Conservation (phyloP, 1,284 basidiomycete genomes). For the Marasmius oreades region DNA sequence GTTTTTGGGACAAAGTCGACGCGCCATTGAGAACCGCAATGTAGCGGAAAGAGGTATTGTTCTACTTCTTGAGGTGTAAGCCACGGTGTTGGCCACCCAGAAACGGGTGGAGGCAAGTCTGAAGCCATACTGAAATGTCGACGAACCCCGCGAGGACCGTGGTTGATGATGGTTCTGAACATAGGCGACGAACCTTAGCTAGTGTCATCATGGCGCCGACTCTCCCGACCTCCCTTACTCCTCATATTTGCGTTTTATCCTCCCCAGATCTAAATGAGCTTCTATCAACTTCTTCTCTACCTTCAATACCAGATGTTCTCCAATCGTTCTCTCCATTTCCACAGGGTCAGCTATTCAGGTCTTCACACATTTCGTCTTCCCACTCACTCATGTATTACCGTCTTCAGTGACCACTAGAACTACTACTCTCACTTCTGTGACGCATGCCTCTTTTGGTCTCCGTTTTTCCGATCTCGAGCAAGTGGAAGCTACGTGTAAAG, state of each 20-base stretch:
- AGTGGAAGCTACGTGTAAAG: constrained; percentile 64
- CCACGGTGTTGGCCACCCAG: constrained; percentile 8
- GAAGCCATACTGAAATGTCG: background rate
- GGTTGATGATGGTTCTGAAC: background rate
- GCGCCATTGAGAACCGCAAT: background rate
- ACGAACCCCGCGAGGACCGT: background rate
- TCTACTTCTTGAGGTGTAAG: constrained; percentile 1
- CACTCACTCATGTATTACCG: background rate
- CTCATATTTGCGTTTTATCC: constrained; percentile 69
- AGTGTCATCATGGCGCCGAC: constrained; percentile 36
- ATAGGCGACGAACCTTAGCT: background rate
- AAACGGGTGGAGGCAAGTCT: background rate
- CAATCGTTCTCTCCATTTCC: constrained; percentile 83
- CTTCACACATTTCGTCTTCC: background rate
- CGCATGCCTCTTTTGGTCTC: constrained; percentile 66
- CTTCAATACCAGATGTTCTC: constrained; percentile 64
- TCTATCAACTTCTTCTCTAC: constrained; percentile 53
- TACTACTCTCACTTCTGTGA: constrained; percentile 61
- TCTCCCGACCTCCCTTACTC: constrained; percentile 70
- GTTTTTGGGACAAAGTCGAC: background rate
- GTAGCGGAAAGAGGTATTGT: constrained; percentile 1
- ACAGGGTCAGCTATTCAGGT: constrained; percentile 47
- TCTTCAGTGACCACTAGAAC: constrained; percentile 70
- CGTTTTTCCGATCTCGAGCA: constrained; percentile 72
- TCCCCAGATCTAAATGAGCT: constrained; percentile 67